A percentile compares a stretch with the other conserved stretches of the same genome.
These are phyloP conservation scores for Mentha longifolia DNA, from an alignment of 257 asterid species.

Conservation along the genomic window DNA sequence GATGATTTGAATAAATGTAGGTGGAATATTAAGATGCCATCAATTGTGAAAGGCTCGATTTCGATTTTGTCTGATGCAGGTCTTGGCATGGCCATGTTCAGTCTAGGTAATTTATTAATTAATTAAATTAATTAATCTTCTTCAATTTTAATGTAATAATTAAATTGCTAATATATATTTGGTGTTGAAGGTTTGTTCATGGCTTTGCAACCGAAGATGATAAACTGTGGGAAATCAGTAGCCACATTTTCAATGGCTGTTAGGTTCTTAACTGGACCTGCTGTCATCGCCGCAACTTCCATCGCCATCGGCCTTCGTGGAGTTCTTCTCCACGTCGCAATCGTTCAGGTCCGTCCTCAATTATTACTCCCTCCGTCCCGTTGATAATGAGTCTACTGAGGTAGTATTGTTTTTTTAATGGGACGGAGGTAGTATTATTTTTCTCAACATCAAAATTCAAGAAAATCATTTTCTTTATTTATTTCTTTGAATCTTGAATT, in stretches of 20 bases:
- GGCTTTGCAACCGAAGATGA: slow-evolving; percentile 95
- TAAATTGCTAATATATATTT: no score
- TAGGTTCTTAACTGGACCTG: slow-evolving; percentile 93
- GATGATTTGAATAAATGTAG: slow-evolving; percentile 42
- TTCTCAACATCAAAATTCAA: neutral
- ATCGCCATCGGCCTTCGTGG: slow-evolving; percentile 90
- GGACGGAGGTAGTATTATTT: no score
- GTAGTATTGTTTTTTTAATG: no score
- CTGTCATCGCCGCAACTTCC: slow-evolving; percentile 94
- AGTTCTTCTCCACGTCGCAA: slow-evolving; percentile 79
- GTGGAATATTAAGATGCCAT: slow-evolving; percentile 91
- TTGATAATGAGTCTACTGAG: no score
- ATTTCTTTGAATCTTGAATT: neutral
- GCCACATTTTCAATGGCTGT: slow-evolving; percentile 95
- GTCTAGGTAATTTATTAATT: slow-evolving; percentile 59
- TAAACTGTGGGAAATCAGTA: slow-evolving; percentile 85
- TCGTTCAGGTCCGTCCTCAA: slow-evolving; percentile 66
- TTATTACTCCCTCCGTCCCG: no score
- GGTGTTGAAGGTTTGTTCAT: slow-evolving; percentile 68
- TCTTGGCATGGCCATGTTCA: slow-evolving; percentile 98
- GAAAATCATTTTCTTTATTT: no score
- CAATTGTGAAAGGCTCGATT: slow-evolving; percentile 83
- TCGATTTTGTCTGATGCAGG: slow-evolving; percentile 94
- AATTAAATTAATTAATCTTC: no score
- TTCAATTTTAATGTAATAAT: no score